These are phyloP conservation scores for Peltaster fructicola DNA, from an alignment of 2,329 filamentous ascomycete species.

Conservation along the genomic window DNA sequence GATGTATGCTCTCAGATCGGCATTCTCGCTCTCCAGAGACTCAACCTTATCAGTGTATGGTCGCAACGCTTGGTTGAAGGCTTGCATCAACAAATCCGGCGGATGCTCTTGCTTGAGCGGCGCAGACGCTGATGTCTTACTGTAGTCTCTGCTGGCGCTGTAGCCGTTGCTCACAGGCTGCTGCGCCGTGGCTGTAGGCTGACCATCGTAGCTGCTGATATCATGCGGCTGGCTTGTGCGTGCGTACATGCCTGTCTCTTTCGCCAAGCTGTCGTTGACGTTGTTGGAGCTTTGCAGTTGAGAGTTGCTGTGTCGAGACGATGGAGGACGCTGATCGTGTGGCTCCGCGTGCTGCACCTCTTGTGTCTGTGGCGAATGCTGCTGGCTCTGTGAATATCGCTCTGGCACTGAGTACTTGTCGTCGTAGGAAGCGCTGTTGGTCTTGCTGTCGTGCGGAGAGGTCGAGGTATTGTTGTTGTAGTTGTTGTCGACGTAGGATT, in stretches of 20 bases:
- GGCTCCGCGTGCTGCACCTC: constrained; percentile 5
- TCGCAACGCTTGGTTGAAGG: constrained; percentile 35
- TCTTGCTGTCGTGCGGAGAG: constrained; percentile 23
- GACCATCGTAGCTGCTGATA: constrained; percentile 9
- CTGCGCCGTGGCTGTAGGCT: constrained; percentile 11
- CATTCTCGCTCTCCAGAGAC: constrained; percentile 31
- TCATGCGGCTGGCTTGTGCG: constrained; percentile 26
- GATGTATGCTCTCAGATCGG: constrained; percentile 32
- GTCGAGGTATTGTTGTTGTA: constrained; percentile 22
- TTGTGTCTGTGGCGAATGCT: constrained; percentile 18
- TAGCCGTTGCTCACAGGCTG: constrained; percentile 7
- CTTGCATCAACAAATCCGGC: constrained; percentile 33
- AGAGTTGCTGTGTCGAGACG: constrained; percentile 19
- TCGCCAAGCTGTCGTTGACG: constrained; percentile 14
- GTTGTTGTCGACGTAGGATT: constrained; percentile 32
- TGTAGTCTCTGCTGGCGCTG: constrained; percentile 4
- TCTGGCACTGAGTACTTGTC: constrained; percentile 22
- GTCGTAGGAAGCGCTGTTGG: constrained; percentile 29
- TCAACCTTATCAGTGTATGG: constrained; percentile 37
- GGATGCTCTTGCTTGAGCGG: constrained; percentile 21
- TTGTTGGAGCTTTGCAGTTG: constrained; percentile 10
- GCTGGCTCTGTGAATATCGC: constrained; percentile 7
- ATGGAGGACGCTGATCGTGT: constrained; percentile 21
- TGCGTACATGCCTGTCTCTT: constrained; percentile 27
- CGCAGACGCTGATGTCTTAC: constrained; percentile 7